Evolutionary conservation across 1,139 yeast species (phyloP).

Genomic region (Suhomyces maxii): DNA sequence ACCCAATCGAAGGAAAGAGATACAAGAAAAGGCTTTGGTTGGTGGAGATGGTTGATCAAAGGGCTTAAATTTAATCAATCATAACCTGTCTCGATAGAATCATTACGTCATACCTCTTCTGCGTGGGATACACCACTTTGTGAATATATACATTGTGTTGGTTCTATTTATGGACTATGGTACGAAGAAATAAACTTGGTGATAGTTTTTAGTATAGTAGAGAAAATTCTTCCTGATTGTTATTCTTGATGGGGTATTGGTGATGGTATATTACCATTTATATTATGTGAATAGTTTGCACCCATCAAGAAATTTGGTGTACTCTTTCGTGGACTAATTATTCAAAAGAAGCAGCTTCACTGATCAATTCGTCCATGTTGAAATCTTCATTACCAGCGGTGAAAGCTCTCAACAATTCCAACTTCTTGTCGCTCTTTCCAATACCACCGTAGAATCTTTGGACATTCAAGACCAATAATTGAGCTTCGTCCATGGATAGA

Average conservation of each 20-base stretch:
- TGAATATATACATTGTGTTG: neutral
- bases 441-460: slow-evolving; percentile 85
- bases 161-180: neutral
- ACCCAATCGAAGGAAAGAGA: too few species aligned
- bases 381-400: slow-evolving; percentile 67
- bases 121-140: neutral
- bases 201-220: too few species aligned
- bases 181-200: too few species aligned
- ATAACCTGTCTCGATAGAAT: too few species aligned
- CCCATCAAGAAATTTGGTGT: neutral
- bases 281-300: neutral
- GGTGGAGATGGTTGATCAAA: too few species aligned
- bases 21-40: too few species aligned
- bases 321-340: neutral
- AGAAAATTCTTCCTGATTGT: neutral
- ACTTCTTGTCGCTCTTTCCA: slow-evolving; percentile 49
- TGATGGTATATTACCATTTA: neutral
- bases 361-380: slow-evolving; percentile 62
- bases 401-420: slow-evolving; percentile 62
- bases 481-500: slow-evolving; percentile 70
- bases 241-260: neutral
- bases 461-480: slow-evolving; percentile 70
- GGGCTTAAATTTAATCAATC: too few species aligned
- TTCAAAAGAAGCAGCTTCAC: slow-evolving; percentile 73
- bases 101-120: neutral